A percentile compares a stretch with the other conserved stretches of the same genome.
phyloP scores from a whole-genome alignment of 257 asterid species.

The Schizonepeta tenuifolia region DNA sequence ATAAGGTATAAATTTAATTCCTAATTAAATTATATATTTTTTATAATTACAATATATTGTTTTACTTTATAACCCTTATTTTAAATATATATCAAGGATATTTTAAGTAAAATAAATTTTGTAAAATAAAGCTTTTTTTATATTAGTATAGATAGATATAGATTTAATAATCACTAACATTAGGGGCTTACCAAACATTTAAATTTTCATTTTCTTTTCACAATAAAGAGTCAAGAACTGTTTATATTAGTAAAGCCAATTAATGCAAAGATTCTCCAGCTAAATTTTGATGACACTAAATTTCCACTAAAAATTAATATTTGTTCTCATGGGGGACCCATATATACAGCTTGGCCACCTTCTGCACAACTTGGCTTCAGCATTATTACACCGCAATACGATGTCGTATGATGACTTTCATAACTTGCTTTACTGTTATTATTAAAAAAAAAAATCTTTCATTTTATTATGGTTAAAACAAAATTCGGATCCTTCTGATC shows the following conservation, averaged over 20 bases:
- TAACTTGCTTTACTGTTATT: neutral
- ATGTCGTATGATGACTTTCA: conserved; percentile 9
- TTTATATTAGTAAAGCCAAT: conserved; percentile 7
- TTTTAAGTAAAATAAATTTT: no score
- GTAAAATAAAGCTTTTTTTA: no score
- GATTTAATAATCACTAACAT: neutral
- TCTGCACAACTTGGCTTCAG: conserved; percentile 2
- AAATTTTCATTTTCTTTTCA: neutral
- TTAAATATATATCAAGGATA: no score
- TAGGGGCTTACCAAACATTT: neutral
- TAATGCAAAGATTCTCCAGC: conserved; percentile 32
- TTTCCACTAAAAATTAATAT: conserved; percentile 3
- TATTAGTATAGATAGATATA: no score
- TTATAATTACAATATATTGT: no score
- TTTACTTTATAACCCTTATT: no score
- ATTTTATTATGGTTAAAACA: neutral
- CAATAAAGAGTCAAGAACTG: conserved; percentile 24
- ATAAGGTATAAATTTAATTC: no score
- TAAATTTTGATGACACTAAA: conserved; percentile 22
- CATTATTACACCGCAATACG: conserved; percentile 21
- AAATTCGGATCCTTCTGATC: neutral
- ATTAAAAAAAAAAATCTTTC: no score
- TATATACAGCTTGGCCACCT: conserved; percentile 23
- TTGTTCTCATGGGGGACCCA: conserved; percentile 24
- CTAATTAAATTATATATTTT: no score